phyloP scores from a whole-genome alignment of 2,329 filamentous ascomycete species.

The Diaporthe ampelina region DNA sequence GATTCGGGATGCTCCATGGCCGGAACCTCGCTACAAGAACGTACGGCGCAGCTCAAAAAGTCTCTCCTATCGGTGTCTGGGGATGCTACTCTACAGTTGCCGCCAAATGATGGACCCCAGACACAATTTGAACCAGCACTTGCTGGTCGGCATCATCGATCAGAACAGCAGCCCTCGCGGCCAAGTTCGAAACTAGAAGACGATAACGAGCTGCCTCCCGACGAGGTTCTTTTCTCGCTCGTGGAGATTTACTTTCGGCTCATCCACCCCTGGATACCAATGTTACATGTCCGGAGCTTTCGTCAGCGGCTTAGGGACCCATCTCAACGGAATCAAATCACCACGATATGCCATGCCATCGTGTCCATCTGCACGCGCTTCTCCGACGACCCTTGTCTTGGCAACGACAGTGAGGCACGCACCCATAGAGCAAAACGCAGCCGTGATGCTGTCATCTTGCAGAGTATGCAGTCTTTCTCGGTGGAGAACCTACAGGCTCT shows the following conservation, averaged over 20 bases:
- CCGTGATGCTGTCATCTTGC: conserved; percentile 49
- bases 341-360: conserved; percentile 55
- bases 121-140: background rate
- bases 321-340: conserved; percentile 43
- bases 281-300: conserved; percentile 51
- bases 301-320: conserved; percentile 44
- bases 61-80: background rate
- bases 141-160: background rate
- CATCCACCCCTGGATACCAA: conserved; percentile 57
- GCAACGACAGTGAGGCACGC: conserved; percentile 42
- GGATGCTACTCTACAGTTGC: background rate
- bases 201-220: conserved; percentile 43
- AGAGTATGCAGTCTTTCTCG: conserved; percentile 53
- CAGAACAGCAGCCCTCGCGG: background rate
- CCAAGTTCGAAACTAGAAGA: no score
- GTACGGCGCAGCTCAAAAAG: background rate
- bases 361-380: conserved; percentile 48
- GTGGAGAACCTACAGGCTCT: conserved; percentile 53
- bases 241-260: conserved; percentile 53
- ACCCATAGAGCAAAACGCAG: conserved; percentile 46
- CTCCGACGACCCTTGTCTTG: conserved; percentile 48
- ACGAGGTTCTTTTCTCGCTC: conserved; percentile 51
- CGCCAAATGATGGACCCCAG: background rate
- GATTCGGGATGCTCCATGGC: background rate
- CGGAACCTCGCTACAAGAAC: background rate